phyloP scores from a whole-genome alignment of 768 basidiomycete species.

The Boletales sp. region DNA sequence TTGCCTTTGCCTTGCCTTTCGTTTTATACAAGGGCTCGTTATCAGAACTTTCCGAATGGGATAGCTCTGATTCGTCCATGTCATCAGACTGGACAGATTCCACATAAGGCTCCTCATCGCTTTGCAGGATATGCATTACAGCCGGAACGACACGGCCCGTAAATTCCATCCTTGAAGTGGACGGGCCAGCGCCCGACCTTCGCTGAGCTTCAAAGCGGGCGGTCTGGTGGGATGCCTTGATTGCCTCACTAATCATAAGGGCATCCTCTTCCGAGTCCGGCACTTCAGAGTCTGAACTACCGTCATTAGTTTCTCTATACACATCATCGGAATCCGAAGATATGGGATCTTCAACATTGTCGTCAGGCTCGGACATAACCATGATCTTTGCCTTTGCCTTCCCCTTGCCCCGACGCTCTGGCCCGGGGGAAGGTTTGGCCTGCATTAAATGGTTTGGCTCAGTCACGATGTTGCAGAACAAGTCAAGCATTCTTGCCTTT shows the following conservation, averaged over 20 bases:
- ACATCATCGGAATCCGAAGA: slow-evolving; percentile 39
- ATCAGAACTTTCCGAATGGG: slow-evolving; percentile 9
- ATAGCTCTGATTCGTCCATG: slow-evolving; percentile 5
- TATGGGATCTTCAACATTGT: slow-evolving; percentile 21
- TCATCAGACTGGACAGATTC: slow-evolving; percentile 2
- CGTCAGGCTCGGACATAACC: slow-evolving; percentile 23
- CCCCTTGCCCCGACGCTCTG: slow-evolving; percentile 24
- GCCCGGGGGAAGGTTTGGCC: neutral
- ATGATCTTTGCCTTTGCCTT: slow-evolving; percentile 26
- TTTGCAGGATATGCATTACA: neutral
- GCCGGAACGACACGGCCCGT: slow-evolving; percentile 39
- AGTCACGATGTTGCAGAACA: slow-evolving; percentile 8
- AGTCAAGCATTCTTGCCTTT: slow-evolving; percentile 22
- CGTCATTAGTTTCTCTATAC: slow-evolving; percentile 48
- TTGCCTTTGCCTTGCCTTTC: slow-evolving; percentile 32
- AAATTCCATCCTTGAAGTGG: slow-evolving; percentile 37
- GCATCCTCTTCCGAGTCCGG: slow-evolving; percentile 36
- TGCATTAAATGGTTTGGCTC: slow-evolving; percentile 13
- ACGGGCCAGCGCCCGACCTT: slow-evolving; percentile 31
- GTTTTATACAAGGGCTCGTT: slow-evolving; percentile 24
- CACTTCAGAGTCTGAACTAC: slow-evolving; percentile 57
- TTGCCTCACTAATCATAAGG: slow-evolving; percentile 55
- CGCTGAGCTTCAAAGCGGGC: slow-evolving; percentile 25
- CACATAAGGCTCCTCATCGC: slow-evolving; percentile 10
- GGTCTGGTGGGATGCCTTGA: slow-evolving; percentile 49